These are phyloP conservation scores for Exophiala xenobiotica DNA, from an alignment of 2,329 filamentous ascomycete species.

Conservation along the genomic window DNA sequence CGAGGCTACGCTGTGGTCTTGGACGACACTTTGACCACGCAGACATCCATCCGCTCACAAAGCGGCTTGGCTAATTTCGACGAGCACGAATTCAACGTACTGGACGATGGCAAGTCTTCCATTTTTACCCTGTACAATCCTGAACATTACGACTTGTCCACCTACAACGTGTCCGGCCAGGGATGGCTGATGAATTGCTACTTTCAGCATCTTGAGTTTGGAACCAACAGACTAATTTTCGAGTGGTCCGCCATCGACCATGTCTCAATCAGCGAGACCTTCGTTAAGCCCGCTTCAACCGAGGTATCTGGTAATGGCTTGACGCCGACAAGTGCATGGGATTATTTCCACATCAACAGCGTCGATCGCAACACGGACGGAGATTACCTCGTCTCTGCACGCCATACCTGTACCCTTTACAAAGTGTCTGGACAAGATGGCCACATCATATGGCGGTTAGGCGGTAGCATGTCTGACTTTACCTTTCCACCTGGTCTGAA, in stretches of 20 bases:
- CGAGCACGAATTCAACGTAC: constrained; percentile 54
- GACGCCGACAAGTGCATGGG: constrained; percentile 45
- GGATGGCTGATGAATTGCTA: constrained; percentile 24
- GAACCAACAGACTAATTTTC: constrained; percentile 55
- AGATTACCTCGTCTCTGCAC: constrained; percentile 44
- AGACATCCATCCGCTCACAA: constrained; percentile 19
- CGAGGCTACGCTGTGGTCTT: constrained; percentile 54
- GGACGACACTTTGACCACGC: constrained; percentile 38
- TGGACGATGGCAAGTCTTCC: constrained; percentile 40
- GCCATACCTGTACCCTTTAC: constrained; percentile 43
- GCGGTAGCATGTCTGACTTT: constrained; percentile 37
- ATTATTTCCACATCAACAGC: constrained; percentile 47
- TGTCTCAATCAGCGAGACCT: constrained; percentile 48
- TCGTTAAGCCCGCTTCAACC: constrained; percentile 46
- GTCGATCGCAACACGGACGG: constrained; percentile 43
- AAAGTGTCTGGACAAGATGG: constrained; percentile 43
- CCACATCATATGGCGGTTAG: constrained; percentile 40
- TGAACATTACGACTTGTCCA: constrained; percentile 18
- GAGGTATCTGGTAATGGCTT: constrained; percentile 50
- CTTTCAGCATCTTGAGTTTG: constrained; percentile 54
- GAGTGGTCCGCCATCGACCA: constrained; percentile 61
- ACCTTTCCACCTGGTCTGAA: constrained; percentile 25
- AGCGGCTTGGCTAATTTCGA: constrained; percentile 35
- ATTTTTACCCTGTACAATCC: constrained; percentile 41
- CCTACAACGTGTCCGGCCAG: constrained; percentile 13